These are phyloP conservation scores for Thyridium curvatum DNA, from an alignment of 2,329 filamentous ascomycete species.

Conservation along the genomic window DNA sequence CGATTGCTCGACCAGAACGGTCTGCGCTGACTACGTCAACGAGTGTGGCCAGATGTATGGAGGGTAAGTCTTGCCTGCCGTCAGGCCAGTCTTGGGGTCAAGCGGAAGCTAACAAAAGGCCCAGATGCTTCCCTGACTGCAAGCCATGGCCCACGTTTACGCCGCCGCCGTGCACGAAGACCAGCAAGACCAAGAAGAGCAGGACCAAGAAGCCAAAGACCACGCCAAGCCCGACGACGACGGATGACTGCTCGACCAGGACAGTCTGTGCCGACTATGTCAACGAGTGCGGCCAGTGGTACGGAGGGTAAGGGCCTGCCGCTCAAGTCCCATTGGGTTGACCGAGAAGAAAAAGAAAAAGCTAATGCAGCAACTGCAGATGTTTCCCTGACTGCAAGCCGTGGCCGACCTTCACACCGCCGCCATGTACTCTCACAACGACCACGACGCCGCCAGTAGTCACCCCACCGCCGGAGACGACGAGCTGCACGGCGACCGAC, in stretches of 20 bases:
- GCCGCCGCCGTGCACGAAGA: slow-evolving; percentile 8
- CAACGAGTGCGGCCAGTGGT: slow-evolving; percentile 2
- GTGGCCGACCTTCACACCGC: slow-evolving; percentile 1
- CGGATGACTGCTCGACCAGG: background rate
- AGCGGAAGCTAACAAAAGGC: background rate
- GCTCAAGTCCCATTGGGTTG: background rate
- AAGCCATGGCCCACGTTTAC: slow-evolving; percentile 11
- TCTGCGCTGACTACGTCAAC: slow-evolving; percentile 12
- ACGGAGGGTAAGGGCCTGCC: slow-evolving; percentile 1
- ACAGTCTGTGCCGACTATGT: slow-evolving; percentile 3
- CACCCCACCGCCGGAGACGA: background rate
- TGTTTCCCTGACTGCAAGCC: slow-evolving; percentile 2
- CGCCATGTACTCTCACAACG: background rate
- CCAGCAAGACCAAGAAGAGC: no score
- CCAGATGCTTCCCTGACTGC: slow-evolving; percentile 12
- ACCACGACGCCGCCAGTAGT: background rate
- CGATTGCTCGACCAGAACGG: slow-evolving; percentile 2
- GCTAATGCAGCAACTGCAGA: background rate
- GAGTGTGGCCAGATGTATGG: slow-evolving; percentile 13
- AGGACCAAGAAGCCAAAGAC: background rate
- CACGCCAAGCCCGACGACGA: background rate
- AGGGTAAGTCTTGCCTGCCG: slow-evolving; percentile 5
- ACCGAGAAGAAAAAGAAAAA: no score
- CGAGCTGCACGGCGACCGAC: background rate
- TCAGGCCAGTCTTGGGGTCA: no score